Evolutionary conservation across 305 asterid genomes (phyloP).

Genomic region (Plantago rigida): DNA sequence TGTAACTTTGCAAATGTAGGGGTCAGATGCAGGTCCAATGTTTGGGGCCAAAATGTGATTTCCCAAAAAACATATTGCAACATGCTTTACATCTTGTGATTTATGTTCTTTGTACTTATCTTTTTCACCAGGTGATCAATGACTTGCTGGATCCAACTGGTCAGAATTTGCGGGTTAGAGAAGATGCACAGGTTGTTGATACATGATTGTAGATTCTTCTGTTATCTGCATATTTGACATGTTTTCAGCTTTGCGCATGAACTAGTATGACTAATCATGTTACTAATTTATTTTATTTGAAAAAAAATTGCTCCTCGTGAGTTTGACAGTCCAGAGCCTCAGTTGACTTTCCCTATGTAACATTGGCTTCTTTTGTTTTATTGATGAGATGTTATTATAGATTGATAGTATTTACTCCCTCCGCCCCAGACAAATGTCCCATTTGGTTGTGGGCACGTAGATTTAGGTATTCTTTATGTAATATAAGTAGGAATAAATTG

Average conservation of each 20-base stretch:
- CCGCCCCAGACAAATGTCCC: too few species aligned
- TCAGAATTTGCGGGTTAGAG: constrained; percentile 93
- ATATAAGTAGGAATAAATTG: too few species aligned
- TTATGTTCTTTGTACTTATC: constrained; percentile 14
- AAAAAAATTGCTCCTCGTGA: constrained; percentile 15
- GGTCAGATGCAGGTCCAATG: too few species aligned
- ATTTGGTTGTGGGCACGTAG: too few species aligned
- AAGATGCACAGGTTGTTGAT: constrained; percentile 79
- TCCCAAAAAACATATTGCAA: not conserved
- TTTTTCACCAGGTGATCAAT: constrained; percentile 67
- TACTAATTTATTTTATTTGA: constrained; percentile 13
- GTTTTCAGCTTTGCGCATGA: constrained; percentile 9
- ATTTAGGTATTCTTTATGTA: too few species aligned
- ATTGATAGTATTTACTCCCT: too few species aligned
- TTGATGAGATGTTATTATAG: not conserved
- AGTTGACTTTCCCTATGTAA: not conserved
- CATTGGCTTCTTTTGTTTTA: not conserved
- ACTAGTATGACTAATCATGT: constrained; percentile 9
- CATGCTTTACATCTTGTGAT: constrained; percentile 3
- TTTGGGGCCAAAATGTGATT: not conserved
- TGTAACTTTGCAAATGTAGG: not conserved
- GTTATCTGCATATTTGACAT: constrained; percentile 14
- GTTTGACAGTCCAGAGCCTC: constrained; percentile 7
- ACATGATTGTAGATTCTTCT: constrained; percentile 19
- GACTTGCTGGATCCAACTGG: constrained; percentile 99